Conservation (phyloP, 1,284 basidiomycete genomes). For the Moesziomyces parantarcticus region DNA sequence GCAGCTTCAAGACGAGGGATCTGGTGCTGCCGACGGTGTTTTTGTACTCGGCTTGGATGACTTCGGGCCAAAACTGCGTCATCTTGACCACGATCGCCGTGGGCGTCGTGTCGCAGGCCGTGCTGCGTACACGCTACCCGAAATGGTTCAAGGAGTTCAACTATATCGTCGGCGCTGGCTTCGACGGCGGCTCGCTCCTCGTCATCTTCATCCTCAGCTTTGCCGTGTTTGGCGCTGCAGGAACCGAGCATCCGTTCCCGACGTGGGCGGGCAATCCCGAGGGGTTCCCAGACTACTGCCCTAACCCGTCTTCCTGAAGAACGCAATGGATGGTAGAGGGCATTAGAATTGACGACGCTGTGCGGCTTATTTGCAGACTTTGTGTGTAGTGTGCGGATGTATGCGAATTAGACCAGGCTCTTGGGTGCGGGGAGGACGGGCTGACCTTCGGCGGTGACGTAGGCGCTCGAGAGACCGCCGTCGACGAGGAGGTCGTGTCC, state of each 20-base stretch:
- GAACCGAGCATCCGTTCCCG: conserved; percentile 72
- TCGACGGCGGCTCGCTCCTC: conserved; percentile 77
- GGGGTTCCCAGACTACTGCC: conserved; percentile 17
- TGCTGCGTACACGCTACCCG: conserved; percentile 74
- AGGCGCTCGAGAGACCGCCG: conserved; percentile 41
- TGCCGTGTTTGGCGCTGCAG: conserved; percentile 77
- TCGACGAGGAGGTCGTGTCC: conserved; percentile 52
- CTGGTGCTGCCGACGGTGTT: conserved; percentile 34
- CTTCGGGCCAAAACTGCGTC: conserved; percentile 73
- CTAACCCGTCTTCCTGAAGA: conserved; percentile 9
- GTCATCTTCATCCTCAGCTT: conserved; percentile 78
- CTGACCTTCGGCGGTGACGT: conserved; percentile 54
- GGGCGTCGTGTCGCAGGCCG: conserved; percentile 74
- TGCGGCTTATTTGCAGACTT: background rate
- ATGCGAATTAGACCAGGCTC: conserved; percentile 31
- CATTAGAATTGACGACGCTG: no score
- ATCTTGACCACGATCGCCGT: conserved; percentile 72
- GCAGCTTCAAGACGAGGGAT: conserved; percentile 8
- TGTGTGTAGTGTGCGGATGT: background rate
- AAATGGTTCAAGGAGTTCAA: conserved; percentile 75
- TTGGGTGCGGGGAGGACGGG: conserved; percentile 42
- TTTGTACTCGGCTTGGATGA: conserved; percentile 57
- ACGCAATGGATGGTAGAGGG: no score
- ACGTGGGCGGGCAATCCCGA: conserved; percentile 37
- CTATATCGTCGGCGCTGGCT: conserved; percentile 76